phyloP scores from a whole-genome alignment of 345 rosid species.

The Lumnitzera littorea region DNA sequence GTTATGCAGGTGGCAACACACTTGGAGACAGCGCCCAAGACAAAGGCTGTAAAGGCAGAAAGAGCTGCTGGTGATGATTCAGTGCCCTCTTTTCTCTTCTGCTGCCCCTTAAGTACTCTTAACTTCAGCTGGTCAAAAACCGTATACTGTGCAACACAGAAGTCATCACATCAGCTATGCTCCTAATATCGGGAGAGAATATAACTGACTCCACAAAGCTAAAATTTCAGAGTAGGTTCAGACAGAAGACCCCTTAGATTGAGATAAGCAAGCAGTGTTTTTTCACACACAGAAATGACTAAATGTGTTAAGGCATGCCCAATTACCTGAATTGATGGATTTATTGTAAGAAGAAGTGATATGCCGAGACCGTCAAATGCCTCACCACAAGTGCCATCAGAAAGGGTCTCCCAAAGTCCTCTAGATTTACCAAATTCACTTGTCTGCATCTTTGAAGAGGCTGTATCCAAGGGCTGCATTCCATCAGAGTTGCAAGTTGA shows the following conservation, averaged over 20 bases:
- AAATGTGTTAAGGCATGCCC: too few relatives aligned
- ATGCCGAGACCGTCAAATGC: slow-evolving; percentile 91
- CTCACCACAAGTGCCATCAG: slow-evolving; percentile 59
- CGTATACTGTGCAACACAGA: slow-evolving; percentile 53
- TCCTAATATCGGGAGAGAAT: neutral
- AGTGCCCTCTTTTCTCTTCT: slow-evolving; percentile 19
- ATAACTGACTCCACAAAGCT: neutral
- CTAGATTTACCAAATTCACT: slow-evolving; percentile 88
- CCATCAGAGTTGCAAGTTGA: too few relatives aligned
- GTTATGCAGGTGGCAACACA: slow-evolving; percentile 73
- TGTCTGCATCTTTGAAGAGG: slow-evolving; percentile 95
- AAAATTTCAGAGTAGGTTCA: neutral
- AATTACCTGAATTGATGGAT: slow-evolving; percentile 87
- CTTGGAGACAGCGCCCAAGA: slow-evolving; percentile 83
- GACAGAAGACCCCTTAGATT: neutral
- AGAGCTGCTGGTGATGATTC: slow-evolving; percentile 48
- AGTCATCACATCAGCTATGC: slow-evolving; percentile 1
- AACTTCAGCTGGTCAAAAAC: slow-evolving; percentile 92
- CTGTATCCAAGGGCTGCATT: slow-evolving; percentile 86
- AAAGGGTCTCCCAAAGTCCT: slow-evolving; percentile 80
- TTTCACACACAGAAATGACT: too few relatives aligned
- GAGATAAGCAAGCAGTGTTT: neutral
- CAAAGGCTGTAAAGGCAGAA: slow-evolving; percentile 78
- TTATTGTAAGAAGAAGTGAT: slow-evolving; percentile 82
- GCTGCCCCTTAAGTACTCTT: slow-evolving; percentile 34